Conservation (phyloP, 192 early-diverging fungal genomes). For the Umbelopsis sp. region DNA sequence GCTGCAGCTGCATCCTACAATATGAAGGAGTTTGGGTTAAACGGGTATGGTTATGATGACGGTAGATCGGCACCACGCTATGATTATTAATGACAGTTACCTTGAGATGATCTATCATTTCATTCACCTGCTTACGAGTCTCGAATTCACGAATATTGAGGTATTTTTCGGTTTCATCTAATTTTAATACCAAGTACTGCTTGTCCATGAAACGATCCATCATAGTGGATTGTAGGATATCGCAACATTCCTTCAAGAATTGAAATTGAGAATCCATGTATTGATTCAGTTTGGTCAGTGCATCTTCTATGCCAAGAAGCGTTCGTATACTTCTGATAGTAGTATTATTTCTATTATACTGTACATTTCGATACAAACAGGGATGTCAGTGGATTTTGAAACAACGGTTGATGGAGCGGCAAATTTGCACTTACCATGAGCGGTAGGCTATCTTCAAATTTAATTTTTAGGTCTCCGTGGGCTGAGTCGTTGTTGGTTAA, state of each 20-base stretch:
- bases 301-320: not conserved
- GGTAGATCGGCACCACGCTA: not conserved
- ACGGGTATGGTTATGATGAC: not conserved
- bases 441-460: not conserved
- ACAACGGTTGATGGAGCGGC: not conserved
- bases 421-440: not conserved
- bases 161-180: constrained; percentile 11
- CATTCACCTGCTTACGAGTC: not conserved
- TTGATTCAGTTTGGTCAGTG: not conserved
- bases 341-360: not conserved
- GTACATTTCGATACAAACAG: not conserved
- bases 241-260: not conserved
- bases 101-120: not conserved
- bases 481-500: not conserved
- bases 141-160: not conserved
- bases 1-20: not conserved
- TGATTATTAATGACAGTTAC: not conserved
- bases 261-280: constrained; percentile 5
- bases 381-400: not conserved
- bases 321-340: not conserved
- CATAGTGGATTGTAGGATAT: not conserved
- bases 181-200: not conserved
- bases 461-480: not conserved
- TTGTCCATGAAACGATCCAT: not conserved
- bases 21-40: not conserved